Conservation (phyloP, 352 stramenopile species). For the Sclerospora graminicola region DNA sequence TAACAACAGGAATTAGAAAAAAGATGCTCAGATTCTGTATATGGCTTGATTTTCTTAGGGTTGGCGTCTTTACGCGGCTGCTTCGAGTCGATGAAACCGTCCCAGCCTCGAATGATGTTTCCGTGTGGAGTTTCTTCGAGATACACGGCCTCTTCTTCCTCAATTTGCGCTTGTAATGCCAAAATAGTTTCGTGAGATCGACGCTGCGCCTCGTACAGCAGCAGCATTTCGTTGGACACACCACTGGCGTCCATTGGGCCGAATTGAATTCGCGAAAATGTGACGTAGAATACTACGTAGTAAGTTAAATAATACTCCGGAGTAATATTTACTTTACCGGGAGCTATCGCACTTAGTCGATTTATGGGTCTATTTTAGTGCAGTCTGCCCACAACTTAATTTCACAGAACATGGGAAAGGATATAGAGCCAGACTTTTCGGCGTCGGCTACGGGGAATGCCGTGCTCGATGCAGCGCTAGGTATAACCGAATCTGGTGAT, state of each 20-base stretch:
- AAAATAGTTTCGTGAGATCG: conserved; percentile 63
- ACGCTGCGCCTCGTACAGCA: conserved; percentile 60
- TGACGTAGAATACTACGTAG: no score
- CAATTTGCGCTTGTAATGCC: conserved; percentile 62
- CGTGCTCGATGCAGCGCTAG: conserved; percentile 22
- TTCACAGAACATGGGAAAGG: conserved; percentile 20
- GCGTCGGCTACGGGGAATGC: conserved; percentile 19
- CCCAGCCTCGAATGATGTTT: conserved; percentile 84
- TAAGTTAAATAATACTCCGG: no score
- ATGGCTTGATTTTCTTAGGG: conserved; percentile 73
- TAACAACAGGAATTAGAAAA: conserved; percentile 76
- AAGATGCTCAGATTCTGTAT: conserved; percentile 65
- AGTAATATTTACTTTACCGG: no score
- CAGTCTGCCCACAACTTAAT: no score
- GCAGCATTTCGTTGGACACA: conserved; percentile 58
- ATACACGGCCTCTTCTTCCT: conserved; percentile 68
- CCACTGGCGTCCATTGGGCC: no score
- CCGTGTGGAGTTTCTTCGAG: conserved; percentile 76
- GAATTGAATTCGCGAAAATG: no score
- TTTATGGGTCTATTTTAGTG: no score
- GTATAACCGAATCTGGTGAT: conserved; percentile 15
- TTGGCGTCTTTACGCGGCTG: conserved; percentile 65
- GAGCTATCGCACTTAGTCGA: no score
- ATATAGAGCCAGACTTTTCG: conserved; percentile 13
- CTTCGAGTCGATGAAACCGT: conserved; percentile 80